Conservation (phyloP, 345 rosid genomes). For the Adansonia digitata region DNA sequence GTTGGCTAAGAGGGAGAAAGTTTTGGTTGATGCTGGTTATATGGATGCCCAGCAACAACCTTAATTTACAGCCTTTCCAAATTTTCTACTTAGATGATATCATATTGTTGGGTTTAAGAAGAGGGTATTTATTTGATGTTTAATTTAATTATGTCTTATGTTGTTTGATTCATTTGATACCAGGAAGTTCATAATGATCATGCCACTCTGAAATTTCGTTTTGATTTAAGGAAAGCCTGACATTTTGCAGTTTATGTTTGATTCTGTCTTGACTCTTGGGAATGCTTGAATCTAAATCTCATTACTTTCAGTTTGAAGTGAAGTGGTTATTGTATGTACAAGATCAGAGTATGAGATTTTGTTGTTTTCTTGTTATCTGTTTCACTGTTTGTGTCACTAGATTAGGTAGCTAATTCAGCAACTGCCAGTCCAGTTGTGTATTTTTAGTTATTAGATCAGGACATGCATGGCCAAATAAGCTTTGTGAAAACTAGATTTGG, state of each 20-base stretch:
- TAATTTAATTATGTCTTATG: background rate
- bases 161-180: slow-evolving; percentile 2
- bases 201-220: background rate
- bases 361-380: background rate
- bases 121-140: background rate
- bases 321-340: background rate
- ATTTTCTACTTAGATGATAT: background rate
- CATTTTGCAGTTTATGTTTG: background rate
- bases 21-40: slow-evolving; percentile 71
- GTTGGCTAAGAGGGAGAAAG: slow-evolving; percentile 73
- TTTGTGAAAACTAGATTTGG: too few species aligned
- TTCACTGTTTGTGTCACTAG: background rate
- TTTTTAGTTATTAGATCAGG: too few species aligned
- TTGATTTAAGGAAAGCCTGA: background rate
- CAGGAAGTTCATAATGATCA: background rate
- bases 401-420: too few species aligned
- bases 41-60: slow-evolving; percentile 84
- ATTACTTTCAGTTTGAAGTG: background rate
- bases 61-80: slow-evolving; percentile 5
- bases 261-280: background rate
- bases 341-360: background rate
- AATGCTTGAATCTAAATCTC: background rate
- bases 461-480: too few species aligned
- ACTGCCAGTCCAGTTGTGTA: too few species aligned
- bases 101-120: background rate